A percentile compares a stretch with the other conserved stretches of the same genome.
These are phyloP conservation scores for Tolypocladium cylindrosporum DNA, from an alignment of 2,329 filamentous ascomycete species.

Conservation along the genomic window DNA sequence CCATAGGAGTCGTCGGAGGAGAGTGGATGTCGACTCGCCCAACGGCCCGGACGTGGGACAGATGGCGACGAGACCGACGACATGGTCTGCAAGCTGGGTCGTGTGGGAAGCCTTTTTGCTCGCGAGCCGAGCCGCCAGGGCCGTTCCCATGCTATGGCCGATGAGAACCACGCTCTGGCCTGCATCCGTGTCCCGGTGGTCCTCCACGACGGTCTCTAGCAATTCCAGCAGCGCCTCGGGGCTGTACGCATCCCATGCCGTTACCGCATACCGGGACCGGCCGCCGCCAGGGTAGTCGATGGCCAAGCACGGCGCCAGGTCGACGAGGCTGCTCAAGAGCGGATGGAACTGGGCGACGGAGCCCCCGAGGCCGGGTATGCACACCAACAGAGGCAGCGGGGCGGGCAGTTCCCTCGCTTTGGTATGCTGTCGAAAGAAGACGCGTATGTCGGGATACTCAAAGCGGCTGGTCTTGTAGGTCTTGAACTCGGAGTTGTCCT, in stretches of 20 bases:
- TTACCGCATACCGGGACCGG: conserved; percentile 62
- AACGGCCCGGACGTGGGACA: conserved; percentile 65
- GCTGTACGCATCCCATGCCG: conserved; percentile 67
- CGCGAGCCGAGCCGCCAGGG: conserved; percentile 63
- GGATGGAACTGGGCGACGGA: conserved; percentile 81
- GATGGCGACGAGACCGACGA: conserved; percentile 70
- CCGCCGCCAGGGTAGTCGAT: conserved; percentile 90
- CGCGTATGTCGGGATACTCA: conserved; percentile 66
- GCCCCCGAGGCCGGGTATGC: conserved; percentile 88
- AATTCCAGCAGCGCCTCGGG: conserved; percentile 67
- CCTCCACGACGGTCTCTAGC: conserved; percentile 63
- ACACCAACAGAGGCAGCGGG: conserved; percentile 76
- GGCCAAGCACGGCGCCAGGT: conserved; percentile 69
- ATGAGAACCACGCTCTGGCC: conserved; percentile 69
- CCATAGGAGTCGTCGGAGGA: conserved; percentile 49
- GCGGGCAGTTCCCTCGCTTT: conserved; percentile 74
- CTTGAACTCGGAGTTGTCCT: conserved; percentile 61
- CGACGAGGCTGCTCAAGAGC: conserved; percentile 69
- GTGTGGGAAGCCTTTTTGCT: conserved; percentile 30
- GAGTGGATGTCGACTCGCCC: conserved; percentile 29
- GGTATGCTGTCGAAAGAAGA: conserved; percentile 74
- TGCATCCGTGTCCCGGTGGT: conserved; percentile 54
- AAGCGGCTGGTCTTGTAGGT: conserved; percentile 62
- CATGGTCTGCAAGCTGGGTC: conserved; percentile 46
- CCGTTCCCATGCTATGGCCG: conserved; percentile 85